phyloP scores from a whole-genome alignment of 768 basidiomycete genomes.

The Lactifluus subvellereus region DNA sequence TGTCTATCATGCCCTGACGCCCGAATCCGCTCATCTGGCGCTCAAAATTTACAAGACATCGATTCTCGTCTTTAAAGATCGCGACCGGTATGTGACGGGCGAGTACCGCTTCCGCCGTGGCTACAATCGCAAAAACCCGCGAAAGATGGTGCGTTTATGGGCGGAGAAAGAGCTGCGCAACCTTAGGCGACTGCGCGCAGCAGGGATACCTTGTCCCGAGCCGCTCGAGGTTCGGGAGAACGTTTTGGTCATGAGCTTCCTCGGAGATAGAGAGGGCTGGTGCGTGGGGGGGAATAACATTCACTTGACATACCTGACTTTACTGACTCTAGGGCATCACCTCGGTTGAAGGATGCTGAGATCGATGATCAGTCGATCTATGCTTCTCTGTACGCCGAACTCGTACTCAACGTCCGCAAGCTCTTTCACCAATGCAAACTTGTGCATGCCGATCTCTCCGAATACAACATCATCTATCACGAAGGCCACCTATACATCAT shows the following conservation, averaged over 20 bases:
- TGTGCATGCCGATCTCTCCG: conserved; percentile 96
- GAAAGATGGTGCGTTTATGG: conserved; percentile 99
- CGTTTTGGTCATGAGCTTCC: conserved; percentile 91
- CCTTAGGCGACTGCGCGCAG: conserved; percentile 73
- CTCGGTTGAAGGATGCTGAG: conserved; percentile 85
- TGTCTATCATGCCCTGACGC: conserved; percentile 84
- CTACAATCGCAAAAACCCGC: conserved; percentile 80
- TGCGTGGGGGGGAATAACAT: conserved; percentile 35
- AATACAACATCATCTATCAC: conserved; percentile 95
- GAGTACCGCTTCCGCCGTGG: conserved; percentile 93
- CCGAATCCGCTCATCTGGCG: conserved; percentile 59
- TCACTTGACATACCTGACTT: conserved; percentile 7
- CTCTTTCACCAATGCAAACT: conserved; percentile 90
- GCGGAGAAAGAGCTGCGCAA: conserved; percentile 99
- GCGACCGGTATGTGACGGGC: conserved; percentile 94
- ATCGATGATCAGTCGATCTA: conserved; percentile 45
- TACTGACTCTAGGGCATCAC: conserved; percentile 64
- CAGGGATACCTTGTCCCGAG: conserved; percentile 81
- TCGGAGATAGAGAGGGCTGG: conserved; percentile 81
- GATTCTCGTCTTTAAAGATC: conserved; percentile 94
- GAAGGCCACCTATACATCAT: conserved; percentile 82
- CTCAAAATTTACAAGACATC: conserved; percentile 99
- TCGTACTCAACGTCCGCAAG: conserved; percentile 70
- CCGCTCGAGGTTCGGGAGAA: conserved; percentile 94
- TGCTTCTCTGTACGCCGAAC: conserved; percentile 63